Base-by-base conservation (phyloP, 1,139 yeast species). In the Eremothecium sinecaudum region DNA sequence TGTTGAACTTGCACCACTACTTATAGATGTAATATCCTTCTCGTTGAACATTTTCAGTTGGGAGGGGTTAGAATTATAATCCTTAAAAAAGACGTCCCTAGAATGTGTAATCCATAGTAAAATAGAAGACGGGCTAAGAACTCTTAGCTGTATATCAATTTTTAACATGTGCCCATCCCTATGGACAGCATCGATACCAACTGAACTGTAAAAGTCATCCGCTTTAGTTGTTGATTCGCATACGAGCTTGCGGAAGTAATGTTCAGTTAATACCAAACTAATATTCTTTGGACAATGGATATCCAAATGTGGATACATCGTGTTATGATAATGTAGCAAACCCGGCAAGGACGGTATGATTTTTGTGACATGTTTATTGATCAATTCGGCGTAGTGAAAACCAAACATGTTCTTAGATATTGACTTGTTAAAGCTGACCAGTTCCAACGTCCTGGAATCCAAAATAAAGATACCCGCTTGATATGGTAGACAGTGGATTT, bases 41-140 rank as follows among this genome's bases (percentile, higher is more conserved):
- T 58, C 63, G 23, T 59, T 52, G 33, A 61, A 42, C 28, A 61
- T 58, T 6, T 54, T 53, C 33, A 61, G 33, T 37, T 61, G 65
- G 1, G 64, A 60, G 11, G 66, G 64, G 11, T 56, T 44, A 12
- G 50, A 43, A n/a, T 44, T 47, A 29, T 53, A 53, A 16, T 52
- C 44, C 31, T 46, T 46, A 18, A 48, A 44, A 25, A 59, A 53
- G 5, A 61, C 54, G 21, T 59, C 57, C 46, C 84, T 69, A 1
- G 93, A 79, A 53, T 81, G 86, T 0, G 95, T 83, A n/a, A 87
- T 67, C 96, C 96, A 87, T 15, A 86, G 57, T 3, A 83, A 77
- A 42, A 71, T 69, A 4, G 75, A 65, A 20, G 73, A 75, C 14
- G 63, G 54, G 15, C 73, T 69, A 13, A 82, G 66, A 4, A 83